A percentile compares a stretch with the other conserved stretches of the same genome.
Evolutionary conservation across 768 basidiomycete species (phyloP).

Genomic region (Dioszegia crocea): DNA sequence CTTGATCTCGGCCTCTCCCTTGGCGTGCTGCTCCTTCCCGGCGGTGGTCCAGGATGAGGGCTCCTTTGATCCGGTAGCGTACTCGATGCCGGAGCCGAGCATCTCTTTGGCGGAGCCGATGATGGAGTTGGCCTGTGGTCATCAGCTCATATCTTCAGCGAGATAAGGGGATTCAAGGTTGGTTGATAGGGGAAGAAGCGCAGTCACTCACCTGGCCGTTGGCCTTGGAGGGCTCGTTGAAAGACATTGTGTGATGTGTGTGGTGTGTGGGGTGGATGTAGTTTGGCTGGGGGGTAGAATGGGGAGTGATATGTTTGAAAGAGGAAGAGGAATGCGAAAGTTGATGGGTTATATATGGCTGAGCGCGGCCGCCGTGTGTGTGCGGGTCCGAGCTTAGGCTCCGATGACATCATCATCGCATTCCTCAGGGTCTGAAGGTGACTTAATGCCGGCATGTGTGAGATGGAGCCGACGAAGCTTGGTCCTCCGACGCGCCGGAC

Average conservation of each 20-base stretch:
- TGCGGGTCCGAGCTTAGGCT: not conserved
- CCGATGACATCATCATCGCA: not conserved
- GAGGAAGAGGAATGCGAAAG: not conserved
- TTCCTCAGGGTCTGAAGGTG: not conserved
- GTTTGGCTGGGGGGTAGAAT: not conserved
- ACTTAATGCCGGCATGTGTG: too few relatives aligned
- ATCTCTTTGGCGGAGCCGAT: conserved; percentile 45
- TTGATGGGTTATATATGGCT: not conserved
- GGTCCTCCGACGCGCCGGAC: too few relatives aligned
- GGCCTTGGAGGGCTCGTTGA: conserved; percentile 46
- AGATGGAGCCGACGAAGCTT: too few relatives aligned
- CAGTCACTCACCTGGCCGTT: conserved; percentile 42
- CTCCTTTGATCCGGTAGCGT: conserved; percentile 42
- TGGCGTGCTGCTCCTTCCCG: conserved; percentile 46
- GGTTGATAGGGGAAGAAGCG: not conserved
- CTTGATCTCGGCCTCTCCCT: conserved; percentile 49
- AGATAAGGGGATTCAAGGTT: too few relatives aligned
- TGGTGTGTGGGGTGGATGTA: not conserved
- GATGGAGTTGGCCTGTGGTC: conserved; percentile 52
- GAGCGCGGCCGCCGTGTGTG: not conserved
- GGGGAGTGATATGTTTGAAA: not conserved
- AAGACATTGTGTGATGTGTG: conserved; percentile 21
- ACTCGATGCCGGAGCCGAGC: conserved; percentile 41
- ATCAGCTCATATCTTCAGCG: conserved; percentile 72
- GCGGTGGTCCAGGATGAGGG: conserved; percentile 44